Conservation (phyloP, 2,329 filamentous ascomycete genomes). For the Meredithiella fracta region DNA sequence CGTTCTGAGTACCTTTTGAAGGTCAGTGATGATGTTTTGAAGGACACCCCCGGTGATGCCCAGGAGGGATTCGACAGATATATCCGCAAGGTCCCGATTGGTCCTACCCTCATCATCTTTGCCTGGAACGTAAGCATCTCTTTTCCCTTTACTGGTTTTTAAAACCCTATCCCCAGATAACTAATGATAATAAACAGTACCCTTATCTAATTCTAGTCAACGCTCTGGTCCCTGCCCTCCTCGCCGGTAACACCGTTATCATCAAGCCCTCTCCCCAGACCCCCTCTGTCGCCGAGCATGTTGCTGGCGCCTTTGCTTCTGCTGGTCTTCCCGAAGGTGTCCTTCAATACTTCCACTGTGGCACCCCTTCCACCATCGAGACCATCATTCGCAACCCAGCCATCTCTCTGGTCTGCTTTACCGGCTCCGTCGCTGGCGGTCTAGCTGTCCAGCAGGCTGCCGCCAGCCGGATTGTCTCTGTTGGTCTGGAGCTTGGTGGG, state of each 20-base stretch:
- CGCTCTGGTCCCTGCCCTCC: conserved; percentile 76
- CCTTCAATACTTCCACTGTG: conserved; percentile 83
- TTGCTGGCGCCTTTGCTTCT: conserved; percentile 57
- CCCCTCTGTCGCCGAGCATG: conserved; percentile 75
- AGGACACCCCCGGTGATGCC: conserved; percentile 64
- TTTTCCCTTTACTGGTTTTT: too few species aligned
- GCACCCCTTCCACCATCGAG: conserved; percentile 61
- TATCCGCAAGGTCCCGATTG: conserved; percentile 74
- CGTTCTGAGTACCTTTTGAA: conserved; percentile 74
- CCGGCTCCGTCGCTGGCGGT: conserved; percentile 77
- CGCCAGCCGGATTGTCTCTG: conserved; percentile 64
- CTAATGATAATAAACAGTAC: conserved; percentile 40
- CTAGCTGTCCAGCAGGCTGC: conserved; percentile 74
- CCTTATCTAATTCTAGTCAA: conserved; percentile 90
- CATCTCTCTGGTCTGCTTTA: conserved; percentile 77
- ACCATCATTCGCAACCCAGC: conserved; percentile 60
- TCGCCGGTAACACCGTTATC: conserved; percentile 81
- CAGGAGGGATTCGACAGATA: conserved; percentile 84
- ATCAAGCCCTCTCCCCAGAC: conserved; percentile 92
- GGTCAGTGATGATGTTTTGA: conserved; percentile 61
- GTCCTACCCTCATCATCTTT: conserved; percentile 77
- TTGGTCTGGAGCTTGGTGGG: conserved; percentile 81
- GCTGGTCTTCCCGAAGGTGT: conserved; percentile 72
- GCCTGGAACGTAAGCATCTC: conserved; percentile 82
- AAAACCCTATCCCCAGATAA: too few species aligned